These are phyloP conservation scores for Pleurotus platypus DNA, from an alignment of 768 basidiomycete species.

Conservation along the genomic window DNA sequence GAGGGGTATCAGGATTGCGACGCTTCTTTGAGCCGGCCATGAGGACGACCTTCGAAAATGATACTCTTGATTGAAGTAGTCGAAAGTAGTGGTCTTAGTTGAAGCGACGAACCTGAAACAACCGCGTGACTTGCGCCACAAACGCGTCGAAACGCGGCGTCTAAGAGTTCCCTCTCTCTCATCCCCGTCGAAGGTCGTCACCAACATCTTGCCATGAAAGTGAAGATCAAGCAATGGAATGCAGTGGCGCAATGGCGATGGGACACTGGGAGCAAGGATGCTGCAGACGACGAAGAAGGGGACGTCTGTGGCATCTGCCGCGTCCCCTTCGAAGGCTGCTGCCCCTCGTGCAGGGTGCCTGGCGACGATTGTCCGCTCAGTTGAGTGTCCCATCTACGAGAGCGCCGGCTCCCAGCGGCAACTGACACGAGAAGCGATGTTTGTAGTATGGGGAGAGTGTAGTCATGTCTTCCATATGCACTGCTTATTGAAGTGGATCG, in stretches of 20 bases:
- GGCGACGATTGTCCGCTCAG: conserved; percentile 95
- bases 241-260: conserved; percentile 89
- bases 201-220: conserved; percentile 53
- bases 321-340: conserved; percentile 90
- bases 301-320: conserved; percentile 86
- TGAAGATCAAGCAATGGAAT: conserved; percentile 81
- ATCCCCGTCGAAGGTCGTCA: too few relatives aligned
- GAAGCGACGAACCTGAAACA: too few relatives aligned
- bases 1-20: too few relatives aligned
- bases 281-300: conserved; percentile 44
- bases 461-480: conserved; percentile 99
- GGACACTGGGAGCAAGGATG: conserved; percentile 48
- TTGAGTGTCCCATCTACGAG: conserved; percentile 30
- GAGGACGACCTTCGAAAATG: too few relatives aligned
- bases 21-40: too few relatives aligned
- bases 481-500: conserved; percentile 95
- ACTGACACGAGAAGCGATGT: too few relatives aligned
- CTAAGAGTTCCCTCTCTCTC: too few relatives aligned
- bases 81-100: too few relatives aligned
- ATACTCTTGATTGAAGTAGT: too few relatives aligned
- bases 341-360: conserved; percentile 93
- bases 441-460: conserved; percentile 93
- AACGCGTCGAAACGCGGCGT: too few relatives aligned
- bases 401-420: too few relatives aligned
- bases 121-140: too few relatives aligned